phyloP scores from a whole-genome alignment of 768 basidiomycete species.

The Terana coerulea region DNA sequence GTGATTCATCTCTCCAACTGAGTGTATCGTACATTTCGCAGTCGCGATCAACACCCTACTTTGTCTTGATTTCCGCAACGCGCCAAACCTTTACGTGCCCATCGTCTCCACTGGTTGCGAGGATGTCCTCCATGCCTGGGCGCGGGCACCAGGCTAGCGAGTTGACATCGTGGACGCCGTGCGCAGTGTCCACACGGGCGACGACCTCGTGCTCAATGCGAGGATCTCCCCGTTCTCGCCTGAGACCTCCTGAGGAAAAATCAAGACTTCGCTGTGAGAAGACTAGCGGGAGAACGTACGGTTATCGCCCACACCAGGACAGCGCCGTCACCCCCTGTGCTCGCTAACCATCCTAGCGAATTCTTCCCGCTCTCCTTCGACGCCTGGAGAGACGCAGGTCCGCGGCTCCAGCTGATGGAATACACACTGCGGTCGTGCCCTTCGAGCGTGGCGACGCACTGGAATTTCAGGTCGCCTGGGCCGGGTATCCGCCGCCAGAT shows the following conservation, averaged over 20 bases:
- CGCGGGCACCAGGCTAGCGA: constrained; percentile 79
- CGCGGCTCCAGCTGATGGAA: constrained; percentile 68
- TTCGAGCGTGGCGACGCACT: constrained; percentile 52
- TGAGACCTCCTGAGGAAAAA: constrained; percentile 6
- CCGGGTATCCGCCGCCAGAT: constrained; percentile 70
- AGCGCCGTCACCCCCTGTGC: constrained; percentile 80
- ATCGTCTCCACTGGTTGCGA: constrained; percentile 88
- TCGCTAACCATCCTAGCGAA: constrained; percentile 78
- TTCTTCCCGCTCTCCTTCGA: constrained; percentile 23
- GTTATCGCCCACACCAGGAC: constrained; percentile 77
- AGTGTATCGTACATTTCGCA: background rate
- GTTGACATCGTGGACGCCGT: constrained; percentile 86
- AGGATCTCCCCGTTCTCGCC: constrained; percentile 10
- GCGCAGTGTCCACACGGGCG: constrained; percentile 57
- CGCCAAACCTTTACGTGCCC: constrained; percentile 80
- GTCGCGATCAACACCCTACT: background rate
- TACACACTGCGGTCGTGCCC: constrained; percentile 79
- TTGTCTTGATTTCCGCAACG: constrained; percentile 20
- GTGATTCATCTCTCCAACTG: background rate
- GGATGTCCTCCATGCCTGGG: constrained; percentile 54
- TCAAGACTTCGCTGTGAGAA: background rate
- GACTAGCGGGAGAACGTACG: constrained; percentile 13
- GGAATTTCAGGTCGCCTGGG: constrained; percentile 50
- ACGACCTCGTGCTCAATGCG: constrained; percentile 44
- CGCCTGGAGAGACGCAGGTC: constrained; percentile 11